These are phyloP conservation scores for Talaromyces nanjingensis DNA, from an alignment of 495 filamentous ascomycete genomes.

Conservation along the genomic window DNA sequence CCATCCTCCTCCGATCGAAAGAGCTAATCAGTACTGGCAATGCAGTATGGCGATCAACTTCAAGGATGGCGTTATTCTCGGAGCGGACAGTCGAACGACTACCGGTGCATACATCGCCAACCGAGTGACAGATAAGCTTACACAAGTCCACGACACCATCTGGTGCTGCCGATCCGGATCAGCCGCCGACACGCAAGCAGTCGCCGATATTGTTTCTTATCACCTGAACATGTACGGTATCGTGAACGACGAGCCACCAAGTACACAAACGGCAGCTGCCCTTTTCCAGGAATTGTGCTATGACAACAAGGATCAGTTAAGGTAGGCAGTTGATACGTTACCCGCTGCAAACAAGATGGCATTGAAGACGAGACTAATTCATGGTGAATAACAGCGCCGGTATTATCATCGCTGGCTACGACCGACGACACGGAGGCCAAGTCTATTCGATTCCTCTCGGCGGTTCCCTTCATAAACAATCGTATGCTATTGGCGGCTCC, in stretches of 20 bases:
- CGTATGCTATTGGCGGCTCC: constrained; percentile 92
- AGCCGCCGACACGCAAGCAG: constrained; percentile 94
- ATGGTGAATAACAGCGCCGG: constrained; percentile 59
- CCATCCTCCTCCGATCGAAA: neutral
- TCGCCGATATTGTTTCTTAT: constrained; percentile 96
- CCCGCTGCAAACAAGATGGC: neutral
- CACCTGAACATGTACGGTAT: constrained; percentile 90
- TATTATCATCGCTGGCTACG: constrained; percentile 96
- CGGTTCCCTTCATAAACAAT: constrained; percentile 94
- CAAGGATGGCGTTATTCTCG: constrained; percentile 92
- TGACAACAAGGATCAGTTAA: constrained; percentile 86
- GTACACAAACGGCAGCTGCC: constrained; percentile 86
- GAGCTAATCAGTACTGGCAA: constrained; percentile 10
- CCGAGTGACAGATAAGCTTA: constrained; percentile 98
- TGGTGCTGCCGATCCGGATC: constrained; percentile 99
- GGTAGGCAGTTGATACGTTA: constrained; percentile 39
- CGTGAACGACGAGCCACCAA: constrained; percentile 77
- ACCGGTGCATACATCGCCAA: constrained; percentile 98
- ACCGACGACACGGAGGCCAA: constrained; percentile 86
- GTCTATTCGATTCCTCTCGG: constrained; percentile 96
- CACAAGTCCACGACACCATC: constrained; percentile 95
- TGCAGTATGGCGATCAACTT: constrained; percentile 77
- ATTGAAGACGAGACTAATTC: neutral
- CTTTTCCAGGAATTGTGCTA: constrained; percentile 98
- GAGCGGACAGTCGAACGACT: constrained; percentile 96